Conservation (phyloP, 2,329 filamentous ascomycete species). For the Lecanicillium sp. region DNA sequence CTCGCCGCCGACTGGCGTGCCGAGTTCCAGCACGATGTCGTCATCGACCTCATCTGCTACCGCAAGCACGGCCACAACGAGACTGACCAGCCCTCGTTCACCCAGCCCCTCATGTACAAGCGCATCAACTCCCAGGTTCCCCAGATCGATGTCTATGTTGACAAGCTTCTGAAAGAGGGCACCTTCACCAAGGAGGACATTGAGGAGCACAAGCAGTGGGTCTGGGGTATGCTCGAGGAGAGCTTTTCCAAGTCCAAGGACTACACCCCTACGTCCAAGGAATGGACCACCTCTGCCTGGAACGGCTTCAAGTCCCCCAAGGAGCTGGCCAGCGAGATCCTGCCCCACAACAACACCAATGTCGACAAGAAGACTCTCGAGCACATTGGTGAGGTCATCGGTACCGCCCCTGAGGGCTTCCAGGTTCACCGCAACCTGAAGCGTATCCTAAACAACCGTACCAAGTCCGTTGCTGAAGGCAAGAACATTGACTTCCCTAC, state of each 20-base stretch:
- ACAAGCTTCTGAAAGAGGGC: slow-evolving; percentile 84
- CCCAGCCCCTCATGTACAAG: slow-evolving; percentile 99
- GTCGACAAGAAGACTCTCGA: slow-evolving; percentile 67
- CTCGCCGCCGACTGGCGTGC: slow-evolving; percentile 96
- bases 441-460: slow-evolving; percentile 83
- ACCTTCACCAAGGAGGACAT: slow-evolving; percentile 97
- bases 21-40: slow-evolving; percentile 96
- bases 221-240: slow-evolving; percentile 98
- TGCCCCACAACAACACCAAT: slow-evolving; percentile 84
- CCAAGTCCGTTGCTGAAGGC: slow-evolving; percentile 87
- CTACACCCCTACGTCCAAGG: slow-evolving; percentile 91
- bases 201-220: slow-evolving; percentile 99
- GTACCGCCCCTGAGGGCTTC: slow-evolving; percentile 76
- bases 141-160: slow-evolving; percentile 84
- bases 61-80: slow-evolving; percentile 99
- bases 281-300: slow-evolving; percentile 98
- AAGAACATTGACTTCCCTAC: slow-evolving; percentile 97
- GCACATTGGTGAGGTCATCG: slow-evolving; percentile 77
- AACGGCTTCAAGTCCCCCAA: slow-evolving; percentile 99
- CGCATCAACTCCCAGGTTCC: slow-evolving; percentile 79
- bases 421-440: slow-evolving; percentile 91
- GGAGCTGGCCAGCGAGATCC: slow-evolving; percentile 88
- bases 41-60: slow-evolving; percentile 98
- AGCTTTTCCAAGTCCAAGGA: slow-evolving; percentile 97
- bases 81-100: slow-evolving; percentile 98